A percentile compares a stretch with the other conserved stretches of the same genome.
phyloP scores from a whole-genome alignment of 2,329 filamentous ascomycete species.

The Venturia aucupariae region DNA sequence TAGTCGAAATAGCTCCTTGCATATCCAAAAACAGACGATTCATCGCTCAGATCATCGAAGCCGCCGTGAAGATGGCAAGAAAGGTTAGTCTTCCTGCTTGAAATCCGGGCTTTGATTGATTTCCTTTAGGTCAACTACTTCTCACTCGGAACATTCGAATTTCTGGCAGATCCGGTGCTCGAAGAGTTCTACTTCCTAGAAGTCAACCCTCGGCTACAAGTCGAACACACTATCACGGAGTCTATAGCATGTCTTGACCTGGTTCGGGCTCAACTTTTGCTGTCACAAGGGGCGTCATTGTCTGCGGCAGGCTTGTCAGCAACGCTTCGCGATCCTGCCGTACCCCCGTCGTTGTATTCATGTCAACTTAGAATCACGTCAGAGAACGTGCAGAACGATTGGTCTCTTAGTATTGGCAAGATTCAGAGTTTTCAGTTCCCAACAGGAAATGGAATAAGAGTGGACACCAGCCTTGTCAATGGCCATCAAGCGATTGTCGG shows the following conservation, averaged over 20 bases:
- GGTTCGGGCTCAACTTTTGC: constrained; percentile 44
- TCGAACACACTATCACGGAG: constrained; percentile 55
- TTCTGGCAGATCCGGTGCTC: constrained; percentile 44
- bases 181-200: constrained; percentile 50
- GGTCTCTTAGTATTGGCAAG: constrained; percentile 51
- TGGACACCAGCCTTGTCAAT: constrained; percentile 46
- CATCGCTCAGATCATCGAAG: constrained; percentile 42
- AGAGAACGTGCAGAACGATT: constrained; percentile 44
- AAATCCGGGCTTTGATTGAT: not conserved
- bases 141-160: constrained; percentile 57
- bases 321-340: constrained; percentile 24
- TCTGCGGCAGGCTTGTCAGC: constrained; percentile 26
- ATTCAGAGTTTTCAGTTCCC: constrained; percentile 47
- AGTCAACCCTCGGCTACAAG: constrained; percentile 51
- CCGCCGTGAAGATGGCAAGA: constrained; percentile 44
- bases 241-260: constrained; percentile 45
- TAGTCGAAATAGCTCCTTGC: constrained; percentile 51
- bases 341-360: constrained; percentile 34
- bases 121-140: constrained; percentile 40
- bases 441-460: constrained; percentile 46
- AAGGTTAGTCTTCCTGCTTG: constrained; percentile 25
- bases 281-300: constrained; percentile 43
- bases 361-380: constrained; percentile 51
- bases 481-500: constrained; percentile 37
- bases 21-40: constrained; percentile 37